Conservation (phyloP, 768 basidiomycete genomes). For the Leccinum sublutescens region DNA sequence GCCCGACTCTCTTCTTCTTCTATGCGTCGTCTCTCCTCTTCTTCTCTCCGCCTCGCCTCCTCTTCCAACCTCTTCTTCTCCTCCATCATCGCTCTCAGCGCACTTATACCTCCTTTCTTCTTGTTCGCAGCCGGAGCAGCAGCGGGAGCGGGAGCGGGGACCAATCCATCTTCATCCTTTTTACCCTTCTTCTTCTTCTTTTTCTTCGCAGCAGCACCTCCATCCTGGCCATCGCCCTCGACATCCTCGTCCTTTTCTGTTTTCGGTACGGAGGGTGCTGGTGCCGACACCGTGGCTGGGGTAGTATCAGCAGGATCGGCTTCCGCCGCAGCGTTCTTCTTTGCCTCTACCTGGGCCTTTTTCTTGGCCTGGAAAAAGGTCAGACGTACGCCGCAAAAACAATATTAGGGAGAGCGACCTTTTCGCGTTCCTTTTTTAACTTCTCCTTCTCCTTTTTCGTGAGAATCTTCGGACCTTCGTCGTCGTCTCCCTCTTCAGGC, state of each 20-base stretch:
- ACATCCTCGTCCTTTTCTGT: constrained; percentile 55
- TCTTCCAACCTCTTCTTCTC: constrained; percentile 88
- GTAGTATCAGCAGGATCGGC: constrained; percentile 31
- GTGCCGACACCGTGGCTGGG: constrained; percentile 6
- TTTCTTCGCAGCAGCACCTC: constrained; percentile 58
- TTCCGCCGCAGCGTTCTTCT: constrained; percentile 50
- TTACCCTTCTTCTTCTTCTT: constrained; percentile 83
- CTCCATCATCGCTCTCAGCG: constrained; percentile 88
- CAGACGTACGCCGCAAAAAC: constrained; percentile 10
- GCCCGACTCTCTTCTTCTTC: constrained; percentile 85
- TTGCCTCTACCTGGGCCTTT: constrained; percentile 89
- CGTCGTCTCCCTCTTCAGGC: constrained; percentile 38
- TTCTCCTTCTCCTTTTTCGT: constrained; percentile 97
- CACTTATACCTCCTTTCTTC: constrained; percentile 79
- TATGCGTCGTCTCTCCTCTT: constrained; percentile 76
- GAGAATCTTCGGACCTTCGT: constrained; percentile 62
- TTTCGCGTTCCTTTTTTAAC: constrained; percentile 95
- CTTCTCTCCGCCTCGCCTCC: constrained; percentile 65
- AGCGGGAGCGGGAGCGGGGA: constrained; percentile 32
- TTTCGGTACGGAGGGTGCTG: constrained; percentile 31
- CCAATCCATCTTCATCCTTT: constrained; percentile 70
- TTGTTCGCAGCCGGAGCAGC: constrained; percentile 44
- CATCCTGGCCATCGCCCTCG: constrained; percentile 63
- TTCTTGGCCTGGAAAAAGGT: constrained; percentile 48
- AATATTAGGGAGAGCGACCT: constrained; percentile 47